phyloP scores from a whole-genome alignment of 495 filamentous ascomycete species.

The Saxispiralis lemnorum region DNA sequence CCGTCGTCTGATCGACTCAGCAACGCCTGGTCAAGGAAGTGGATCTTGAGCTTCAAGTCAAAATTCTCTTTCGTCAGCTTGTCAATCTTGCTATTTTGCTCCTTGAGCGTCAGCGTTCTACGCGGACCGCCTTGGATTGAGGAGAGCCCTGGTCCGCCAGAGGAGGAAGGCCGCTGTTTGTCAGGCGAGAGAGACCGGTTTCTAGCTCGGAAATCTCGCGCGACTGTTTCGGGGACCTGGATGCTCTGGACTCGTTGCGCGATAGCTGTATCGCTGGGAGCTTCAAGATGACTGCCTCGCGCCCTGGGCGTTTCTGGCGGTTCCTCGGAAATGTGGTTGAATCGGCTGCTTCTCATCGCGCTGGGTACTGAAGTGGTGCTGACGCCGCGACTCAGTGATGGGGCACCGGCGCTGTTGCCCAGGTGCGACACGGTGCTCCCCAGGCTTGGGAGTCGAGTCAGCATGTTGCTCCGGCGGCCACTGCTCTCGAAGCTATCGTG shows the following conservation, averaged over 20 bases:
- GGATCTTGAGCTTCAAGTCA: conserved; percentile 91
- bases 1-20: conserved; percentile 90
- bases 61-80: conserved; percentile 91
- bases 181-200: conserved; percentile 37
- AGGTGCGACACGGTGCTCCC: conserved; percentile 91
- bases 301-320: conserved; percentile 34
- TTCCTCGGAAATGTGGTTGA: conserved; percentile 48
- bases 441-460: conserved; percentile 70
- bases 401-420: conserved; percentile 46
- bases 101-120: conserved; percentile 80
- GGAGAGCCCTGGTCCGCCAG: conserved; percentile 4
- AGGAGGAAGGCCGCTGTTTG: conserved; percentile 26
- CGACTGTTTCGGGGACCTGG: conserved; percentile 74
- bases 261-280: conserved; percentile 76
- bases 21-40: conserved; percentile 83
- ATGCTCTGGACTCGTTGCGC: conserved; percentile 75
- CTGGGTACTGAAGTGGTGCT: conserved; percentile 19
- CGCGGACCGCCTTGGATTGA: conserved; percentile 29
- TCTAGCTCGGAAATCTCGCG: conserved; percentile 59
- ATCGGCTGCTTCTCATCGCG: conserved; percentile 17
- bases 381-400: conserved; percentile 24
- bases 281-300: conserved; percentile 28
- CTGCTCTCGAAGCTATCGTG: conserved; percentile 30
- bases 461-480: conserved; percentile 21
- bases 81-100: conserved; percentile 93